Conservation (phyloP, 495 filamentous ascomycete species). For the Aspergillus affinis region DNA sequence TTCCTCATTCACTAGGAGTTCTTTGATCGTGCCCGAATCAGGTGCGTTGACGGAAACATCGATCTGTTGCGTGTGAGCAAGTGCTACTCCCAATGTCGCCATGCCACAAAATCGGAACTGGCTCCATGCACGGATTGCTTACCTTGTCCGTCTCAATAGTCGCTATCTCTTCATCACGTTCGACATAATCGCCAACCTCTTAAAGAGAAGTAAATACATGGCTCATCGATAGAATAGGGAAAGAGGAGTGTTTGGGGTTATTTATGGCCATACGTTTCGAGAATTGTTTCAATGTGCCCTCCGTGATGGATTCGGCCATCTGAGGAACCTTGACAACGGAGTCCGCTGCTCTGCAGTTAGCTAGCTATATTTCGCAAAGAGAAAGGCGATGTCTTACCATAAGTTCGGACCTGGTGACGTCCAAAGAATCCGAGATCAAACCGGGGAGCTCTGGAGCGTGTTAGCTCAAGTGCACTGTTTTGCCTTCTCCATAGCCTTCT, state of each 20-base stretch:
- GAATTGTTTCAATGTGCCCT: constrained; percentile 96
- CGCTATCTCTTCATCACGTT: constrained; percentile 96
- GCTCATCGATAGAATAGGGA: not conserved
- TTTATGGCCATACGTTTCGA: constrained; percentile 63
- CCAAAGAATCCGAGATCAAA: constrained; percentile 31
- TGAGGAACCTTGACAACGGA: constrained; percentile 88
- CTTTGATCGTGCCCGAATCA: constrained; percentile 85
- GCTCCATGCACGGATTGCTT: constrained; percentile 16
- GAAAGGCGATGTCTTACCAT: constrained; percentile 27
- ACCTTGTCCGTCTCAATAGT: constrained; percentile 99
- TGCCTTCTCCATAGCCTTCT: not conserved
- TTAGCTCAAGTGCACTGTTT: not conserved
- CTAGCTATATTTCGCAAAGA: constrained; percentile 5
- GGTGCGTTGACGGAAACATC: constrained; percentile 95
- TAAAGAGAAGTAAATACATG: constrained; percentile 30
- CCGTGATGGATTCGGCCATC: constrained; percentile 99
- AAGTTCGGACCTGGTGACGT: constrained; percentile 39
- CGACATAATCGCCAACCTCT: constrained; percentile 90
- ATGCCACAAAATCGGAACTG: not conserved
- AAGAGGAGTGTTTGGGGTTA: constrained; percentile 1
- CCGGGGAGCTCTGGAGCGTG: constrained; percentile 25
- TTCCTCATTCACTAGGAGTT: constrained; percentile 90
- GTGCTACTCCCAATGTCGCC: not conserved
- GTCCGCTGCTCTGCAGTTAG: constrained; percentile 55
- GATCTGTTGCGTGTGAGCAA: constrained; percentile 56